Evolutionary conservation across 257 asterid species (phyloP), one percentile per base, ranked within the genome.

Genomic region (Nemophila menziesii): DNA sequence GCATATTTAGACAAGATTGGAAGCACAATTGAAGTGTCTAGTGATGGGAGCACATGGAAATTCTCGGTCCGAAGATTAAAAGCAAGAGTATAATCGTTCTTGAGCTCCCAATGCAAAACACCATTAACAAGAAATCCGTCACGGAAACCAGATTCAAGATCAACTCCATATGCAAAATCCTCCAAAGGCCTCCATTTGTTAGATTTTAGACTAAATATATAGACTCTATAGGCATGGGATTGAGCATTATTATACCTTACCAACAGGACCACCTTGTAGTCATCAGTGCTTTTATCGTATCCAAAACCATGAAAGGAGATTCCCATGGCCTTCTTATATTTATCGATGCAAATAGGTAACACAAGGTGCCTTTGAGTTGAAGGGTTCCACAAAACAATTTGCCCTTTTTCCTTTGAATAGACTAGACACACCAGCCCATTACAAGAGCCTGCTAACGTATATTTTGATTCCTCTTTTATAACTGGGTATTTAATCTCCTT

Each of bases 271-370:
- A 29, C 36, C 7, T 29, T 29, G 36, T 29, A 29, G 9, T 29
- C 36, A 29, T 7, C 36, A 2, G 5, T 29, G 36, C 8, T 13
- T 7, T 29, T 7, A 5, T 29, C 36, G 7, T 29, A 29, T 7
- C 36, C 36, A 29, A 29, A 29, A 29, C 36, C 36, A 29, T 29
- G 36, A 29, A 29, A n/a, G n/a, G n/a, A n/a, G n/a, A n/a, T n/a
- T n/a, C n/a, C n/a, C 36, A 7, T 13, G 12, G 12, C 1, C 3
- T 7, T 29, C 36, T 7, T 29, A 2, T 7, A 2, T 13, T 7
- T 4, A 13, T 2, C 5, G 7, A 29, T 2, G 12, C 7, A 29
- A 2, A 2, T 3, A 29, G 36, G 36, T 7, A 29, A 29, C 36
- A 2, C 12, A 29, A 29, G 3, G 5, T 29, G 36, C 36, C 12